A percentile compares a stretch with the other conserved stretches of the same genome.
Evolutionary conservation across 192 early-diverging fungal species (phyloP).

Genomic region (Helicostylum pulchrum): DNA sequence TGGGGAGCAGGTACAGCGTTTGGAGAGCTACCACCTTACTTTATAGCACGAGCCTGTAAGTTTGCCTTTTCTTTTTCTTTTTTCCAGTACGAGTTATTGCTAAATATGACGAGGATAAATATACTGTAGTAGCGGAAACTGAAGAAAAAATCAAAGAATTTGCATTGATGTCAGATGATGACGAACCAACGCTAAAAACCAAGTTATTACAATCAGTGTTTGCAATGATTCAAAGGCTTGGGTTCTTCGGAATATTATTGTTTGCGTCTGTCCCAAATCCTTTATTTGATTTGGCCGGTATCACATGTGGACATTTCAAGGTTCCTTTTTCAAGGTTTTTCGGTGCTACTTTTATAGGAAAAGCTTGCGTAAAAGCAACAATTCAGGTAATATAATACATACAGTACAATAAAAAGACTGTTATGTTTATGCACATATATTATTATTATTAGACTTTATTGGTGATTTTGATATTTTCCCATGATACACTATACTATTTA

Average conservation of each 20-base stretch:
- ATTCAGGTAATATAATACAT: slow-evolving; percentile 59
- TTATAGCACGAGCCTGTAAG: slow-evolving; percentile 83
- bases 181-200: slow-evolving; percentile 64
- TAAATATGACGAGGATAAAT: too few relatives aligned
- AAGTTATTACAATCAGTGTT: slow-evolving; percentile 64
- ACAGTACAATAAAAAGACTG: not conserved
- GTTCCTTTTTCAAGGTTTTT: slow-evolving; percentile 91
- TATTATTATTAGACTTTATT: slow-evolving; percentile 54
- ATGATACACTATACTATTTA: slow-evolving; percentile 66
- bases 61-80: too few relatives aligned
- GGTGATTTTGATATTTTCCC: slow-evolving; percentile 81
- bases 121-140: not conserved
- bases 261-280: slow-evolving; percentile 98
- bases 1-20: slow-evolving; percentile 64
- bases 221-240: slow-evolving; percentile 68
- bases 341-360: slow-evolving; percentile 92
- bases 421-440: not conserved
- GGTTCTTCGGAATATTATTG: slow-evolving; percentile 88
- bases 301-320: slow-evolving; percentile 88
- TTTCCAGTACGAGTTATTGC: too few relatives aligned
- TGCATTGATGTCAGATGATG: slow-evolving; percentile 38
- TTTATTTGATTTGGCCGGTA: slow-evolving; percentile 94
- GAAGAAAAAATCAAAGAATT: not conserved
- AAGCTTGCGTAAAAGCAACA: slow-evolving; percentile 83
- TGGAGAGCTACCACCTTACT: slow-evolving; percentile 94